phyloP scores from a whole-genome alignment of 2,329 filamentous ascomycete species.

The Aspergillus udagawae region DNA sequence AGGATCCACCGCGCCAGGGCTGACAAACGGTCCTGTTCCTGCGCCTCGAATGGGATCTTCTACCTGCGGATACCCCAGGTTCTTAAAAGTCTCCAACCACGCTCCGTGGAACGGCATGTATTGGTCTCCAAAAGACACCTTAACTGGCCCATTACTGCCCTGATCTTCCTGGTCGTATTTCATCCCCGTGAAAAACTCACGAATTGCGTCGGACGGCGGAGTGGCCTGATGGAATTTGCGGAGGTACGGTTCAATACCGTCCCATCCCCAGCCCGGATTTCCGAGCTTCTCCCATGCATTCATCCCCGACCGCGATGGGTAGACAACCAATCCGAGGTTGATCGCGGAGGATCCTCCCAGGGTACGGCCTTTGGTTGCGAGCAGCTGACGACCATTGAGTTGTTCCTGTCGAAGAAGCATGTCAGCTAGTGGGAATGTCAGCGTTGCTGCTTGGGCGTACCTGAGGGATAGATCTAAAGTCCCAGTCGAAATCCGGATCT shows the following conservation, averaged over 20 bases:
- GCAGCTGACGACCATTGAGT: conserved; percentile 38
- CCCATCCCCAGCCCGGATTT: conserved; percentile 44
- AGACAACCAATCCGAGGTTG: conserved; percentile 34
- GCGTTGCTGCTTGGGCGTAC: not conserved
- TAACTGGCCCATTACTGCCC: too few species aligned
- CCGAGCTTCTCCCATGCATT: conserved; percentile 45
- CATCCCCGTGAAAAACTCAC: not conserved
- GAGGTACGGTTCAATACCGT: conserved; percentile 46
- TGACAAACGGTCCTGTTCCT: conserved; percentile 10
- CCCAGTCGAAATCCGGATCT: conserved; percentile 16
- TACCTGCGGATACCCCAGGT: conserved; percentile 10
- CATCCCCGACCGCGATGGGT: conserved; percentile 32
- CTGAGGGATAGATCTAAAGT: conserved; percentile 7
- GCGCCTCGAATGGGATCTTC: conserved; percentile 14
- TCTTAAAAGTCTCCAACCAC: conserved; percentile 13
- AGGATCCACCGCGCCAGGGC: conserved; percentile 13
- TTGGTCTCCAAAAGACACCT: conserved; percentile 8
- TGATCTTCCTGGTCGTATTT: too few species aligned
- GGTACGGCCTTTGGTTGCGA: conserved; percentile 44
- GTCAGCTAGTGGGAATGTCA: not conserved
- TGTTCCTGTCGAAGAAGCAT: conserved; percentile 3
- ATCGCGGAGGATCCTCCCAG: conserved; percentile 46
- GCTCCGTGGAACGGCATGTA: conserved; percentile 15
- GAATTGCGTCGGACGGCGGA: conserved; percentile 20
- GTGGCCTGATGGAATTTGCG: conserved; percentile 34